phyloP scores from a whole-genome alignment of 495 filamentous ascomycete species.

The Podospora didyma region DNA sequence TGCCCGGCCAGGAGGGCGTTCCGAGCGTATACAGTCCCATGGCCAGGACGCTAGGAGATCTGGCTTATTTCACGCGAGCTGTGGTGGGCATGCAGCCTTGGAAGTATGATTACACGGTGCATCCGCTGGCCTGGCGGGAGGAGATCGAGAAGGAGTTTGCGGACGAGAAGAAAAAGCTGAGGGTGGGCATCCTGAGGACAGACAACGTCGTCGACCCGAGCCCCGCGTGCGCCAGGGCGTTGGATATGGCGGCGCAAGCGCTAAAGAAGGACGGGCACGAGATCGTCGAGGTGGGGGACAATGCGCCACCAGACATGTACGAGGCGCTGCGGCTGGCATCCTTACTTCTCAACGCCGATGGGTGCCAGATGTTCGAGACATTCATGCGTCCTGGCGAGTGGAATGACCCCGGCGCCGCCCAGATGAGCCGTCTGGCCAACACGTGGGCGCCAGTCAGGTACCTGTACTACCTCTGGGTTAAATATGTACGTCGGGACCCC shows the following conservation, averaged over 20 bases:
- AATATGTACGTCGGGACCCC: constrained; percentile 70
- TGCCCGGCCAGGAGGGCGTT: constrained; percentile 93
- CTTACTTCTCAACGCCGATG: constrained; percentile 83
- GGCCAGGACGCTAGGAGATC: constrained; percentile 80
- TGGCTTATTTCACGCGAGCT: constrained; percentile 78
- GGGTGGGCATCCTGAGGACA: constrained; percentile 71
- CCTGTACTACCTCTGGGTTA: constrained; percentile 84
- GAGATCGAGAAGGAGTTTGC: constrained; percentile 55
- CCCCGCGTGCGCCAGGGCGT: constrained; percentile 76
- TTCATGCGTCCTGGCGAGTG: constrained; percentile 74
- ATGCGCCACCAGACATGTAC: constrained; percentile 56
- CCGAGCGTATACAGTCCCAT: constrained; percentile 89
- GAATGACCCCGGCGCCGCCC: constrained; percentile 72
- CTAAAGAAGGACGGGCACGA: constrained; percentile 70
- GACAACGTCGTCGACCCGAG: constrained; percentile 87
- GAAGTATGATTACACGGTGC: constrained; percentile 83
- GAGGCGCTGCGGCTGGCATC: constrained; percentile 76
- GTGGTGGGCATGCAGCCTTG: constrained; percentile 84
- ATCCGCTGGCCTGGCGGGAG: constrained; percentile 76
- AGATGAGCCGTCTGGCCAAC: constrained; percentile 68
- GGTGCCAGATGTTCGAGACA: constrained; percentile 75
- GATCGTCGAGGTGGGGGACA: constrained; percentile 59
- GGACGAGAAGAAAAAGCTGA: constrained; percentile 51
- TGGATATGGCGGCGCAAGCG: constrained; percentile 64
- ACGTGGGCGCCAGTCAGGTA: constrained; percentile 74